Evolutionary conservation across 495 filamentous ascomycete genomes (phyloP).

Genomic region (Xylaria grammica): DNA sequence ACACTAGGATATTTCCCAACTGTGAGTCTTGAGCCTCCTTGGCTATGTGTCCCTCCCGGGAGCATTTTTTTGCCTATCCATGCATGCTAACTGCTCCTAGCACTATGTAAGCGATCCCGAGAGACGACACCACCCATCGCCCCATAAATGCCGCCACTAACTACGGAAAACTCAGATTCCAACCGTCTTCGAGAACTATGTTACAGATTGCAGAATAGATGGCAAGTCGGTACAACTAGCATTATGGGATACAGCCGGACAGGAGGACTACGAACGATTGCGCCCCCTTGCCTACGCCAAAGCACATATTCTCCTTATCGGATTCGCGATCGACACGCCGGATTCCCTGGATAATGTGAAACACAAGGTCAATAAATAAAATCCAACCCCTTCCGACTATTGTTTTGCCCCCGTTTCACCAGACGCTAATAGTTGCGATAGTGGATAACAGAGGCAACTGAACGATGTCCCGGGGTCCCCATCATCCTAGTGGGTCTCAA

Average conservation of each 20-base stretch:
- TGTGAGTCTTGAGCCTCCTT: constrained; percentile 60
- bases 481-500: constrained; percentile 97
- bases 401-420: neutral
- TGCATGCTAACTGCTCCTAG: constrained; percentile 45
- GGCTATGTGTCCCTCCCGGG: neutral
- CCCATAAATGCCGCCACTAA: constrained; percentile 40
- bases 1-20: constrained; percentile 98
- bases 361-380: constrained; percentile 85
- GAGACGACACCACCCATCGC: neutral
- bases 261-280: constrained; percentile 97
- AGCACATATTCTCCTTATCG: constrained; percentile 96
- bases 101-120: constrained; percentile 67
- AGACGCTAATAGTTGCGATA: constrained; percentile 41
- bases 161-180: constrained; percentile 69
- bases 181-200: constrained; percentile 99
- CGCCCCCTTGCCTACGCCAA: constrained; percentile 96
- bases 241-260: constrained; percentile 99
- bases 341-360: constrained; percentile 98
- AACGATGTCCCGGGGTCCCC: constrained; percentile 89
- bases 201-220: constrained; percentile 98
- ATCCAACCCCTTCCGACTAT: constrained; percentile 11
- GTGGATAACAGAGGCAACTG: constrained; percentile 97
- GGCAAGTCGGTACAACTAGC: constrained; percentile 97
- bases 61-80: neutral
- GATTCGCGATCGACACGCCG: constrained; percentile 92